These are phyloP conservation scores for Parastagonospora avenae DNA, from an alignment of 2,329 filamentous ascomycete species.

Conservation along the genomic window DNA sequence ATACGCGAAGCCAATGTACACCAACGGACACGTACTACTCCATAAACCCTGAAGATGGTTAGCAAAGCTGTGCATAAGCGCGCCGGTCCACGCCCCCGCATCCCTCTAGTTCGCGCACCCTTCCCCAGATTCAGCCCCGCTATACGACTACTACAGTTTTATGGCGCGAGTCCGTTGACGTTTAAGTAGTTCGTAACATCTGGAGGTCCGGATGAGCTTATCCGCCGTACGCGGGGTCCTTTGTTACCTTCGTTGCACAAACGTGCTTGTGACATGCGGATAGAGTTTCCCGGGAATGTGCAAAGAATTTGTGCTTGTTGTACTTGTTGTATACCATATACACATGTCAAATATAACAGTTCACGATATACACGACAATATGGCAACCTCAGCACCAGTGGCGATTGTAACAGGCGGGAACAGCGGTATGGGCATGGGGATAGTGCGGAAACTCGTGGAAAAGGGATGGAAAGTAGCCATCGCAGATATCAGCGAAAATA, in stretches of 20 bases:
- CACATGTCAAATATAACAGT: not conserved
- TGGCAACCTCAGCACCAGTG: slow-evolving; percentile 19
- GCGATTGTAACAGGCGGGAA: slow-evolving; percentile 37
- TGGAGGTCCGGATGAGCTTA: too few relatives aligned
- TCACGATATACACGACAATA: not conserved
- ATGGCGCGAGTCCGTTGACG: too few relatives aligned
- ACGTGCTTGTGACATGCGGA: too few relatives aligned
- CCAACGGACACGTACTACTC: too few relatives aligned
- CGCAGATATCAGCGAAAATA: slow-evolving; percentile 33
- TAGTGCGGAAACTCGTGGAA: slow-evolving; percentile 22
- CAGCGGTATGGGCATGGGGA: slow-evolving; percentile 33
- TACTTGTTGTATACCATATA: too few relatives aligned
- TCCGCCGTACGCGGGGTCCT: too few relatives aligned
- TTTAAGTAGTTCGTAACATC: too few relatives aligned
- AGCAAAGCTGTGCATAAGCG: slow-evolving; percentile 6
- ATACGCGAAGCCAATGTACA: too few relatives aligned
- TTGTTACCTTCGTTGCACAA: too few relatives aligned
- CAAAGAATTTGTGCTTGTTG: too few relatives aligned
- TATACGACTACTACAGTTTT: not conserved
- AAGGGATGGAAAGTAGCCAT: slow-evolving; percentile 36
- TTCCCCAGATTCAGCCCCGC: slow-evolving; percentile 12
- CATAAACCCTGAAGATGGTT: too few relatives aligned
- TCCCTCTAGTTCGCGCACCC: slow-evolving; percentile 16
- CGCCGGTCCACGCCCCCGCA: slow-evolving; percentile 13
- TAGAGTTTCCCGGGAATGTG: too few relatives aligned